Evolutionary conservation across 306 rosid genomes (phyloP).

Genomic region (Corylus americana): DNA sequence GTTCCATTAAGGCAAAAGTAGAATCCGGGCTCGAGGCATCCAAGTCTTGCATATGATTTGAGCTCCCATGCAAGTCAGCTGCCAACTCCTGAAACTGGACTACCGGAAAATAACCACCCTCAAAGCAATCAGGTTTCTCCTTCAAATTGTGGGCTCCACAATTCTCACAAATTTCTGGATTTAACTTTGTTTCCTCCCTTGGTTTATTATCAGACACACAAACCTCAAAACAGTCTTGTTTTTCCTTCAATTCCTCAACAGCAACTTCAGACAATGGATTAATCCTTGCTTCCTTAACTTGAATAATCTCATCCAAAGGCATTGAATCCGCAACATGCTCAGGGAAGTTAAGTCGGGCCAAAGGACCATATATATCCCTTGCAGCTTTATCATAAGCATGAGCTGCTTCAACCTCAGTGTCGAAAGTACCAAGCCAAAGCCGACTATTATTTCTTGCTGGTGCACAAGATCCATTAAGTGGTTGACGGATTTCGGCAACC

Average conservation of each 20-base stretch:
- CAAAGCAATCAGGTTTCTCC: neutral
- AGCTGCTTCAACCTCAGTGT: constrained; percentile 79
- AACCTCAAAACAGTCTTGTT: constrained; percentile 11
- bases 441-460: constrained; percentile 39
- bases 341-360: constrained; percentile 73
- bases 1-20: constrained; percentile 55
- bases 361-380: neutral
- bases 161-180: neutral
- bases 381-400: constrained; percentile 89
- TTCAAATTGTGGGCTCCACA: neutral
- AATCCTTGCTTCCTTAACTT: no score
- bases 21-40: constrained; percentile 58
- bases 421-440: constrained; percentile 90
- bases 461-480: constrained; percentile 28
- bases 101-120: neutral
- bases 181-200: constrained; percentile 10
- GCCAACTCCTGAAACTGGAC: constrained; percentile 4
- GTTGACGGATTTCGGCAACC: constrained; percentile 92
- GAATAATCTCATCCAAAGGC: neutral
- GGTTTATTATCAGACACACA: neutral
- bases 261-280: neutral
- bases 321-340: constrained; percentile 9
- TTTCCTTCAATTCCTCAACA: constrained; percentile 21
- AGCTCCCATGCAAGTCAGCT: constrained; percentile 25
- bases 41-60: constrained; percentile 39